Percentiles rank a stretch among this genome's conserved stretches.
These are phyloP conservation scores for Bruguiera gymnorhiza DNA, from an alignment of 345 rosid genomes.

Conservation along the genomic window DNA sequence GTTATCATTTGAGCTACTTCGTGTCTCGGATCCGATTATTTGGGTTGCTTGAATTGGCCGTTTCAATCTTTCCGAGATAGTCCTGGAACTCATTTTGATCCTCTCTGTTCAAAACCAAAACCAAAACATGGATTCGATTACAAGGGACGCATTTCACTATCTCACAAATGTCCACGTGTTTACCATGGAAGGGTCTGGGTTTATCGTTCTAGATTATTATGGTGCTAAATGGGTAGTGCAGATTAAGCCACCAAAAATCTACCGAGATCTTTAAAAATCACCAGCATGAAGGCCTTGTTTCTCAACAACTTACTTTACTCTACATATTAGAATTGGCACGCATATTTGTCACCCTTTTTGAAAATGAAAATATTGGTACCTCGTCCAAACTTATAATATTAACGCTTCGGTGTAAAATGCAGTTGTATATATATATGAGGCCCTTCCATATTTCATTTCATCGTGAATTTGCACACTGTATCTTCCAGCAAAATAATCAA, in stretches of 20 bases:
- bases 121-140: too few relatives aligned
- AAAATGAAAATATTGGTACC: not conserved
- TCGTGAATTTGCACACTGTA: slow-evolving; percentile 12
- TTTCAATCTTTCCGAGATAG: too few relatives aligned
- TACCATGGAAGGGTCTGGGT: not conserved
- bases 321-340: slow-evolving; percentile 3
- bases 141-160: too few relatives aligned
- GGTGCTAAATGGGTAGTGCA: slow-evolving; percentile 1
- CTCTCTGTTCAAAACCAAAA: too few relatives aligned
- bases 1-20: too few relatives aligned
- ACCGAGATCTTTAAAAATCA: slow-evolving; percentile 37
- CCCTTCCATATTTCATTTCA: slow-evolving; percentile 7
- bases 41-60: too few relatives aligned
- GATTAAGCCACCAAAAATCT: slow-evolving; percentile 39
- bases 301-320: slow-evolving; percentile 35
- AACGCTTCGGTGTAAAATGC: not conserved
- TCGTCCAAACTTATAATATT: not conserved
- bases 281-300: slow-evolving; percentile 39
- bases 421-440: slow-evolving; percentile 28
- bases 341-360: slow-evolving; percentile 1
- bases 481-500: not conserved
- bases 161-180: not conserved
- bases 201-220: not conserved
- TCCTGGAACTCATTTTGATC: too few relatives aligned
- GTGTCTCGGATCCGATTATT: too few relatives aligned